Conservation (phyloP, 306 rosid genomes). For the Quercus berberidifolia region DNA sequence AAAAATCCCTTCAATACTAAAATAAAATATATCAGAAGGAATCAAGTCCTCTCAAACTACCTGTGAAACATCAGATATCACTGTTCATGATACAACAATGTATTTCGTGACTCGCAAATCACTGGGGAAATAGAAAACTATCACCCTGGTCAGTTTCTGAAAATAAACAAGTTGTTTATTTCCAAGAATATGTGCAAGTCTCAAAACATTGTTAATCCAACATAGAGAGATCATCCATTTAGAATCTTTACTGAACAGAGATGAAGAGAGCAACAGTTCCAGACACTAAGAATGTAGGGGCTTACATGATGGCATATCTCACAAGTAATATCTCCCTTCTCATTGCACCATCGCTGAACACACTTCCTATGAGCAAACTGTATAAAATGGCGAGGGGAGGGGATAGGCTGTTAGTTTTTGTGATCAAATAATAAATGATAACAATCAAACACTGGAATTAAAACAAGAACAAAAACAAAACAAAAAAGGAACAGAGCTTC, state of each 20-base stretch:
- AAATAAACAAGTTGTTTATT: neutral
- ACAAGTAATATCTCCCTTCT: constrained; percentile 62
- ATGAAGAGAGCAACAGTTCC: neutral
- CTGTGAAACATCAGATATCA: neutral
- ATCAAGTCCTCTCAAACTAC: neutral
- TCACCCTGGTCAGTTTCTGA: neutral
- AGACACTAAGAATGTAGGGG: constrained; percentile 3
- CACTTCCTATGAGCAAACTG: constrained; percentile 70
- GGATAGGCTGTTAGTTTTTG: neutral
- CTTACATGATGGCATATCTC: constrained; percentile 67
- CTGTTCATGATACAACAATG: neutral
- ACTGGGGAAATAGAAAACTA: neutral
- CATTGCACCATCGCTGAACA: constrained; percentile 70
- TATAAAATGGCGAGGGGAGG: neutral
- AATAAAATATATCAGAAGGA: neutral
- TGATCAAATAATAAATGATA: neutral
- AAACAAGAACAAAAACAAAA: neutral
- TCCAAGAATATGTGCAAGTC: neutral
- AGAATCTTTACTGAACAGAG: neutral
- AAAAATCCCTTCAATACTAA: neutral
- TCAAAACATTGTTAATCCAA: neutral
- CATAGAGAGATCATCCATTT: neutral
- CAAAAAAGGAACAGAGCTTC: neutral
- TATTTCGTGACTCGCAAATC: neutral
- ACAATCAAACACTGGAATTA: neutral